Evolutionary conservation across 2,329 filamentous ascomycete genomes (phyloP), one percentile per base, ranked within the genome.

Genomic region (Aaosphaeria pasadenensis): DNA sequence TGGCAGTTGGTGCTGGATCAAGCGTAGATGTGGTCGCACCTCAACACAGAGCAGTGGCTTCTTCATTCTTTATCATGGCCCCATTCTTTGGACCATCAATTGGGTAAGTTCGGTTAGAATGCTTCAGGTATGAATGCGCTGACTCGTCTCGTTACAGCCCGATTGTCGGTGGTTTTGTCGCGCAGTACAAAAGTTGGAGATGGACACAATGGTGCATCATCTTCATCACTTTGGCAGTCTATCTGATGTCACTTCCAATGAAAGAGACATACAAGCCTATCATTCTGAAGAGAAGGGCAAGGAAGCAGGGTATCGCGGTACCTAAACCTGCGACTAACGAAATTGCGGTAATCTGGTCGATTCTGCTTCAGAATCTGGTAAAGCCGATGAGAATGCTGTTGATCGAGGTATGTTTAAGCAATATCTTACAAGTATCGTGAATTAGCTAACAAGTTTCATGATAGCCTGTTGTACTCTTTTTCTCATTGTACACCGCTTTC

Each of bases 241-340:
- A 65, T 41, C n/a, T 72, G 13, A 48, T 60, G 1, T 51, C 76
- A 0, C 44, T 79, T 2, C 70, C 75, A 2, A 76, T 74, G 55
- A 64, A 71, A 31, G 83, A 86, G 58, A 84, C 82, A 0, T 83
- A 81, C 58, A 79, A 83, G 49, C 71, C 71, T 1, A 64, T 71
- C 48, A 76, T 82, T 1, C 63, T 81, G 1, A 57, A 64, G 43
- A 61, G 58, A 29, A 57, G 70, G 33, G 66, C 67, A 4, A 70
- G 70, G 49, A 62, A 59, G 30, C 53, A 60, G 2, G 60, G 64
- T 17, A 47, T 71, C 1, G 45, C 54, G n/a, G 46, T 51, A 6
- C 60, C 63, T 2, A 51, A 51, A 7, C 17, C 42, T 6, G 24
- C 44, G 11, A 33, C 42, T 7, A 30, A 35, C 5, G 35, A 47